Percentiles rank a stretch among this genome's conserved stretches.
These are phyloP conservation scores for Globisporangium carolinianum DNA, from an alignment of 352 stramenopile species.

Conservation along the genomic window DNA sequence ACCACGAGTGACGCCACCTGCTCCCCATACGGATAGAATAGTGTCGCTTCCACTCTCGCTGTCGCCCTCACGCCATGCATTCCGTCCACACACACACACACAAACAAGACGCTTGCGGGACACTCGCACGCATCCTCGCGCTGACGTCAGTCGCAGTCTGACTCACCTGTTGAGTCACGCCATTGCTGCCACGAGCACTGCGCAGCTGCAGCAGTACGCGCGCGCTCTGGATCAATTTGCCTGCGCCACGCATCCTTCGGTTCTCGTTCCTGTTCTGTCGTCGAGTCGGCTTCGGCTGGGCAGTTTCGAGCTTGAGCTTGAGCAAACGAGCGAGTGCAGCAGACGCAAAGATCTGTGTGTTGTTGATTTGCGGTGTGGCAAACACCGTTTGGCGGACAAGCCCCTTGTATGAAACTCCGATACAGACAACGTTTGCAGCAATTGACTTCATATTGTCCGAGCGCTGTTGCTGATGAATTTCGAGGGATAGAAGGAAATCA, in stretches of 20 bases:
- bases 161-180: not conserved
- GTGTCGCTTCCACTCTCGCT: not conserved
- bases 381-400: not conserved
- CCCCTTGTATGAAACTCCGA: not conserved
- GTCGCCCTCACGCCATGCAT: not conserved
- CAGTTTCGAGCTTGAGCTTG: slow-evolving; percentile 1
- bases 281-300: not conserved
- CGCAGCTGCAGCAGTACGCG: not conserved
- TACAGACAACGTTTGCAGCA: not conserved
- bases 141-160: not conserved
- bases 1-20: not conserved
- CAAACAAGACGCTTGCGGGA: not conserved
- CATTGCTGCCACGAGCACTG: not conserved
- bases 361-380: not conserved
- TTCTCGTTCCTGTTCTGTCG: not conserved
- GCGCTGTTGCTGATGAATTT: too few species aligned
- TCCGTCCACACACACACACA: not conserved
- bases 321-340: not conserved
- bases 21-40: not conserved
- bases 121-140: not conserved
- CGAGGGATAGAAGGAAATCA: too few species aligned
- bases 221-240: not conserved
- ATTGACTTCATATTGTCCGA: too few species aligned
- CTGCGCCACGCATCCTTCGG: not conserved
- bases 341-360: too few species aligned